These are phyloP conservation scores for Nicotiana knightiana DNA, from an alignment of 257 asterid species.

Conservation along the genomic window DNA sequence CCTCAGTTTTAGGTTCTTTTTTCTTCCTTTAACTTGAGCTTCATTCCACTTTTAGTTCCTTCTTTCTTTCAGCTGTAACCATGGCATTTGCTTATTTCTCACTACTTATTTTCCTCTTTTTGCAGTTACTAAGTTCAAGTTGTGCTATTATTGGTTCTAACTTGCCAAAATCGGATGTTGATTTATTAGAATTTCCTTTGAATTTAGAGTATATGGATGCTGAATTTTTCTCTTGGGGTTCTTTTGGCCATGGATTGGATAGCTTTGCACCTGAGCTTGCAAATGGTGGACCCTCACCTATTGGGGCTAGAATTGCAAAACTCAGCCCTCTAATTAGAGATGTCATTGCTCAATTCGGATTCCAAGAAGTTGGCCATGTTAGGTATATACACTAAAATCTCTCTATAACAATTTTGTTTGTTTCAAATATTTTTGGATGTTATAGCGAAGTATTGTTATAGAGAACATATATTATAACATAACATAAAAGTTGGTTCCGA, in stretches of 20 bases:
- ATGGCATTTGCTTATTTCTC: not conserved
- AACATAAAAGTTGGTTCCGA: no score
- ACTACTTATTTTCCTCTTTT: not conserved
- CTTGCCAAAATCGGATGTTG: slow-evolving; percentile 36
- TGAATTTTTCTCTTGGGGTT: slow-evolving; percentile 67
- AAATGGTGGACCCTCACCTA: slow-evolving; percentile 57
- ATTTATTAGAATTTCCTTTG: slow-evolving; percentile 60
- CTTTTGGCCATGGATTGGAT: slow-evolving; percentile 65
- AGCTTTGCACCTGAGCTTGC: slow-evolving; percentile 41
- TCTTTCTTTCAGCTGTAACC: not conserved
- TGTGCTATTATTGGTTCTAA: not conserved
- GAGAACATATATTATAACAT: no score
- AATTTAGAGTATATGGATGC: slow-evolving; percentile 82
- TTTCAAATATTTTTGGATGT: no score
- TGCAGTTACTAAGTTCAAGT: not conserved
- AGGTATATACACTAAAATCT: no score
- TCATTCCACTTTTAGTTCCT: no score
- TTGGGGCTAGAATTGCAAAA: slow-evolving; percentile 43
- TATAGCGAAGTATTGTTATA: no score
- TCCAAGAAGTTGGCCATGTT: slow-evolving; percentile 85
- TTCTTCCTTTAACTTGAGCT: not conserved
- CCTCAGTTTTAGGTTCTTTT: not conserved
- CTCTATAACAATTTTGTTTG: no score
- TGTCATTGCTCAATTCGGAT: slow-evolving; percentile 64
- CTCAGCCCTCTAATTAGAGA: slow-evolving; percentile 47